phyloP scores from a whole-genome alignment of 768 basidiomycete genomes.

The Collybiopsis luxurians region DNA sequence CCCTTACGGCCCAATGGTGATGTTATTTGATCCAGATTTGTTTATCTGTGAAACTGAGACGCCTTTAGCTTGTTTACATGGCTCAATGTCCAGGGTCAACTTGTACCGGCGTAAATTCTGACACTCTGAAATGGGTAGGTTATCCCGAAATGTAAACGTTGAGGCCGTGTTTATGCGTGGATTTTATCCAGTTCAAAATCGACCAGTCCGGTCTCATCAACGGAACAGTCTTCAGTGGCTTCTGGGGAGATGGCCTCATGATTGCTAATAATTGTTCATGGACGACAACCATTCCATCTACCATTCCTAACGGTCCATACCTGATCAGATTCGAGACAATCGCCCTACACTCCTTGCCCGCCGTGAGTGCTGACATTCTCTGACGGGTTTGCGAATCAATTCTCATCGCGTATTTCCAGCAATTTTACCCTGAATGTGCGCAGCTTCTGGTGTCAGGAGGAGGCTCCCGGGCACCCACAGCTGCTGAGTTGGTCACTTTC shows the following conservation, averaged over 20 bases:
- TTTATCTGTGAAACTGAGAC: neutral
- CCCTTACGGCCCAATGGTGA: conserved; percentile 8
- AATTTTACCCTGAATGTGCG: conserved; percentile 69
- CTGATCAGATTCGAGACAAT: conserved; percentile 52
- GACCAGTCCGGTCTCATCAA: conserved; percentile 43
- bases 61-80: conserved; percentile 37
- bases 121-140: conserved; percentile 40
- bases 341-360: conserved; percentile 50
- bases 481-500: conserved; percentile 45
- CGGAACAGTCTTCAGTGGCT: conserved; percentile 36
- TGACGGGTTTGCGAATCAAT: too few relatives aligned
- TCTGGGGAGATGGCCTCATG: conserved; percentile 44
- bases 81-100: conserved; percentile 42
- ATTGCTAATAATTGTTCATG: conserved; percentile 43
- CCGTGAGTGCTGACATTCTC: conserved; percentile 32
- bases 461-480: conserved; percentile 35
- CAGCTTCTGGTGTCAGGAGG: conserved; percentile 41
- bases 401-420: too few relatives aligned
- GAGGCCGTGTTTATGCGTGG: too few relatives aligned
- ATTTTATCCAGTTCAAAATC: conserved; percentile 38
- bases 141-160: too few relatives aligned
- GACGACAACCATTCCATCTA: conserved; percentile 43
- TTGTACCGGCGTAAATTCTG: conserved; percentile 38
- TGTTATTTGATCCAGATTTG: neutral
- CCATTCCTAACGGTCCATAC: conserved; percentile 42